Percentiles rank a stretch among this genome's conserved stretches.
Evolutionary conservation across 2,329 filamentous ascomycete species (phyloP).

Genomic region (Simplicillium sp.): DNA sequence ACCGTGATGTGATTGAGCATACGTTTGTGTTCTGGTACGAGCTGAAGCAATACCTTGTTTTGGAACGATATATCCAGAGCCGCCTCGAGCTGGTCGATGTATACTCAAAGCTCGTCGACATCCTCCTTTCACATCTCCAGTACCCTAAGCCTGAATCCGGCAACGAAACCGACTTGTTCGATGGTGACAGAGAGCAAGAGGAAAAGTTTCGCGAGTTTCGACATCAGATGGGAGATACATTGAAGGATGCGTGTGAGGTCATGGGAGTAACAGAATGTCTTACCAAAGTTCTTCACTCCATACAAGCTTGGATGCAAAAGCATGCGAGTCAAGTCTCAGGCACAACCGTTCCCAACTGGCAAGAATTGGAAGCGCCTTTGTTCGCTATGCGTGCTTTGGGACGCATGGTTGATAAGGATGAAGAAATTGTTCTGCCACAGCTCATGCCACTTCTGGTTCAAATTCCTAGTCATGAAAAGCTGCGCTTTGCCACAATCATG

Average conservation of each 20-base stretch:
- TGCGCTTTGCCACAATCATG: conserved; percentile 98
- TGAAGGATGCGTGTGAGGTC: conserved; percentile 95
- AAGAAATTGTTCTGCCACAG: conserved; percentile 77
- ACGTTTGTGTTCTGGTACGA: conserved; percentile 99
- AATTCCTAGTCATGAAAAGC: conserved; percentile 91
- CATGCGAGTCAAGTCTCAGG: conserved; percentile 68
- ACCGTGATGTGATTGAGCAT: conserved; percentile 82
- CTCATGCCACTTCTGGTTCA: conserved; percentile 90
- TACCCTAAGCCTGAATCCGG: conserved; percentile 70
- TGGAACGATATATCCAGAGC: conserved; percentile 82
- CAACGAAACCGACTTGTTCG: conserved; percentile 77
- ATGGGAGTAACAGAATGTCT: conserved; percentile 89
- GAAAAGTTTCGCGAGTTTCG: conserved; percentile 96
- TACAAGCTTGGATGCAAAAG: conserved; percentile 79
- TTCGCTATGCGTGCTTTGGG: conserved; percentile 96
- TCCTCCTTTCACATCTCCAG: conserved; percentile 83
- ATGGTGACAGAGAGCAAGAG: conserved; percentile 89
- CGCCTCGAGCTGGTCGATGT: conserved; percentile 69
- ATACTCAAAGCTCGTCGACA: conserved; percentile 82
- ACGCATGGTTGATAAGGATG: conserved; percentile 86
- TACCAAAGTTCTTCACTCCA: conserved; percentile 75
- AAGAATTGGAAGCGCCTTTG: conserved; percentile 86
- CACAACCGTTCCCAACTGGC: conserved; percentile 82
- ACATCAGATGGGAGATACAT: conserved; percentile 93
- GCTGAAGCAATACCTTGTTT: conserved; percentile 86